Conservation (phyloP, 768 basidiomycete species). For the Phanerochaete carnosa region DNA sequence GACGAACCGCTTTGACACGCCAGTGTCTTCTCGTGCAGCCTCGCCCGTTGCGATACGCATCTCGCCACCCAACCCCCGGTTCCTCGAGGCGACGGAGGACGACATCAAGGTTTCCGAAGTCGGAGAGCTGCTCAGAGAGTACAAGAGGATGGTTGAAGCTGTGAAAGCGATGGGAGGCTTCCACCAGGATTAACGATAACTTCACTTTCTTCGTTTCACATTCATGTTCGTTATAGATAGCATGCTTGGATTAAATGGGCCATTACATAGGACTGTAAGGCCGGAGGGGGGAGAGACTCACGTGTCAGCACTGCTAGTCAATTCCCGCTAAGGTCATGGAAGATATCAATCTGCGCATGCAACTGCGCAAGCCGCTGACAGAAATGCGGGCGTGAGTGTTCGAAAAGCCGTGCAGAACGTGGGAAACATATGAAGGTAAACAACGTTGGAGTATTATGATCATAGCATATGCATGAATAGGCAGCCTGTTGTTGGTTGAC, state of each 20-base stretch:
- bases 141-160: constrained; percentile 71
- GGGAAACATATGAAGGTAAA: too few relatives aligned
- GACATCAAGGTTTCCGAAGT: constrained; percentile 84
- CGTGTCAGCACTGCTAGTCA: too few relatives aligned
- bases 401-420: too few relatives aligned
- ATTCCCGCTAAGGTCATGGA: too few relatives aligned
- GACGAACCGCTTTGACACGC: constrained; percentile 33
- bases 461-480: too few relatives aligned
- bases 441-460: too few relatives aligned
- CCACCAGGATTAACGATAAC: constrained; percentile 23
- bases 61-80: constrained; percentile 63
- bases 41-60: constrained; percentile 42
- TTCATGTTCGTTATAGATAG: background rate
- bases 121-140: constrained; percentile 75
- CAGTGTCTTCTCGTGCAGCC: constrained; percentile 35
- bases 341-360: too few relatives aligned
- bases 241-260: background rate
- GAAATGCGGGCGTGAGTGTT: too few relatives aligned
- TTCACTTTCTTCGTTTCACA: background rate
- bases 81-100: constrained; percentile 67
- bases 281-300: too few relatives aligned
- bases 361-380: too few relatives aligned
- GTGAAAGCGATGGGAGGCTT: constrained; percentile 61
- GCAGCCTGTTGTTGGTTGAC: too few relatives aligned
- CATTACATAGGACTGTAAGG: too few relatives aligned